These are phyloP conservation scores for Russula emetica DNA, from an alignment of 768 basidiomycete genomes.

Conservation along the genomic window DNA sequence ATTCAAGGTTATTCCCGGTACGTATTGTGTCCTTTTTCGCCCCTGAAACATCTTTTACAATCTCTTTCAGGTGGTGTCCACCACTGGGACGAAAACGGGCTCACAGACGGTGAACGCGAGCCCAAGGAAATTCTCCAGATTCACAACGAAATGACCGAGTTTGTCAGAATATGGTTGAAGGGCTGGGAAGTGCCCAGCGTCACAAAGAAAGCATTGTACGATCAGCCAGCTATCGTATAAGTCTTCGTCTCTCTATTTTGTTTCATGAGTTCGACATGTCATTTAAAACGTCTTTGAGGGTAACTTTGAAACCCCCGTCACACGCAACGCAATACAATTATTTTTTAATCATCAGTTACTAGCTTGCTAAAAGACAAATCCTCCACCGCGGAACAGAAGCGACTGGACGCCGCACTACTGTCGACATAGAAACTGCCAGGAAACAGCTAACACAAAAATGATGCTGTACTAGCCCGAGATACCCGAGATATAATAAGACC, in stretches of 20 bases:
- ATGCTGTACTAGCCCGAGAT: too few relatives aligned
- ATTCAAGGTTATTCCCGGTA: slow-evolving; percentile 84
- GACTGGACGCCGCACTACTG: too few relatives aligned
- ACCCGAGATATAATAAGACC: too few relatives aligned
- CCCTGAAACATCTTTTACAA: slow-evolving; percentile 29
- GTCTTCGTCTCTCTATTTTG: neutral
- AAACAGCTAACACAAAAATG: too few relatives aligned
- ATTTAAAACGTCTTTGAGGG: too few relatives aligned
- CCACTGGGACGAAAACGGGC: slow-evolving; percentile 74
- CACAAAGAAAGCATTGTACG: neutral
- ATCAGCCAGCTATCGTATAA: neutral
- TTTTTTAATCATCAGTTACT: too few relatives aligned
- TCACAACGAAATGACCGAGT: slow-evolving; percentile 73
- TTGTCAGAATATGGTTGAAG: slow-evolving; percentile 72
- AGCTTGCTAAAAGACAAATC: too few relatives aligned
- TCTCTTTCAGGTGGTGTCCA: slow-evolving; percentile 58
- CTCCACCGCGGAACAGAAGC: too few relatives aligned
- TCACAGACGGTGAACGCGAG: slow-evolving; percentile 54
- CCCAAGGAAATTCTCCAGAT: slow-evolving; percentile 76
- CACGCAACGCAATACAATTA: too few relatives aligned
- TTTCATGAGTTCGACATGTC: neutral
- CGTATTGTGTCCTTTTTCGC: slow-evolving; percentile 30
- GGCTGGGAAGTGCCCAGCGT: slow-evolving; percentile 32
- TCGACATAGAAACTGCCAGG: too few relatives aligned
- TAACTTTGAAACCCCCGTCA: too few relatives aligned